Conservation (phyloP, 2,329 filamentous ascomycete species). For the Cercospora sp. region DNA sequence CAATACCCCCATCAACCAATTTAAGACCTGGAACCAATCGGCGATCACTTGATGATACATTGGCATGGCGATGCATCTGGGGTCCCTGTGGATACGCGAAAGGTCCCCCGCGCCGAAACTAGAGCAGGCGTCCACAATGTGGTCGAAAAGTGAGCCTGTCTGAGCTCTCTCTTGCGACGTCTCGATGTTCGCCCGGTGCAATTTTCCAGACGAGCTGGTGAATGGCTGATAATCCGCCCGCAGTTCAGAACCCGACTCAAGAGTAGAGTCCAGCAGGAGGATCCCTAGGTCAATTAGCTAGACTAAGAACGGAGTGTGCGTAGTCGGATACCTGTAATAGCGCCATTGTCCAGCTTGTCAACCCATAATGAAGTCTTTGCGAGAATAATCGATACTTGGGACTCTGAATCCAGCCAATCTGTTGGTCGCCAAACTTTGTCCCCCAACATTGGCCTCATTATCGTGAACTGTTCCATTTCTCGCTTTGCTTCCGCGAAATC, state of each 20-base stretch:
- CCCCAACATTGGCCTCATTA: background rate
- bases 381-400: background rate
- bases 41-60: background rate
- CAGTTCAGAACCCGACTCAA: background rate
- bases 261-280: background rate
- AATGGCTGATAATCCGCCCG: background rate
- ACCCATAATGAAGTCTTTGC: background rate
- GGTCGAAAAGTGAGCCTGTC: background rate
- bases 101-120: background rate
- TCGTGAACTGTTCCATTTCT: background rate
- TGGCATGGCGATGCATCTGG: background rate
- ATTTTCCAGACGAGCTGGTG: background rate
- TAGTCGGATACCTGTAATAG: background rate
- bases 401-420: background rate
- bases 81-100: background rate
- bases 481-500: background rate
- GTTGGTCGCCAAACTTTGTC: background rate
- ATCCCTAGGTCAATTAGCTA: background rate
- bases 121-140: background rate
- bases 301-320: background rate
- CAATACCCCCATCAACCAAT: background rate
- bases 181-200: background rate
- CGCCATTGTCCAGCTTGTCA: background rate
- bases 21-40: background rate
- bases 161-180: background rate